Evolutionary conservation across 305 asterid species (phyloP), one percentile per base, ranked within the genome.

Genomic region (Fraxinus latifolia): DNA sequence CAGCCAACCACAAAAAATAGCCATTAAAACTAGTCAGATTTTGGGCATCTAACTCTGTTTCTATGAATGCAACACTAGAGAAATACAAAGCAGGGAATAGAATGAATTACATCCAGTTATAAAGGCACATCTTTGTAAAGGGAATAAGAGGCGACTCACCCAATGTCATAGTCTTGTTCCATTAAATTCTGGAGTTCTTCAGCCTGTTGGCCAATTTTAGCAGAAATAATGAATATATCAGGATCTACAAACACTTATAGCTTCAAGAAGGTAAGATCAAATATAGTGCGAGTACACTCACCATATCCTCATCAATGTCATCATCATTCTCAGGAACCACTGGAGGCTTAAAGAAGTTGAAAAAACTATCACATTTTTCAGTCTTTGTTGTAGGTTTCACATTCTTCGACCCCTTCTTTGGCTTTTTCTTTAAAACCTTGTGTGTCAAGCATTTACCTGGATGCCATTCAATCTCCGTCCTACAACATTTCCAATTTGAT

Each of bases 131-230:
- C 42, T 60, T 32, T 44, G 29, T 9, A 32, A 76, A 12, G 70
- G 32, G 82, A 68, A 47, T 50, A 55, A 72, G 42, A 76, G 25
- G 15, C 11, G 23, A 84, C 92, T 86, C 81, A 89, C 97, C 95
- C 97, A 71, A 91, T 88, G 80, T 91, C 97, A 84, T 91, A 91
- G 84, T 92, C 97, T 89, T 92, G 97, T 85, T 92, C 95, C 94
- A 93, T 91, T 89, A 84, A 77, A 84, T 89, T 87, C 62, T 93
- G 97, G 75, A 91, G 97, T 65, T 91, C 94, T 88, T 92, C 94
- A 86, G 93, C 96, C 97, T 94, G 89, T 87, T 55, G 65, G 65
- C 65, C 65, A 1, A 17, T n/a, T 25, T 17, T 17, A 31, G 4
- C 31, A 71, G 80, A 36, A 77, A 55, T 44, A 65, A 36, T 11